Evolutionary conservation across 495 filamentous ascomycete genomes (phyloP), one percentile per base, ranked within the genome.

Genomic region (Penicillium manginii): DNA sequence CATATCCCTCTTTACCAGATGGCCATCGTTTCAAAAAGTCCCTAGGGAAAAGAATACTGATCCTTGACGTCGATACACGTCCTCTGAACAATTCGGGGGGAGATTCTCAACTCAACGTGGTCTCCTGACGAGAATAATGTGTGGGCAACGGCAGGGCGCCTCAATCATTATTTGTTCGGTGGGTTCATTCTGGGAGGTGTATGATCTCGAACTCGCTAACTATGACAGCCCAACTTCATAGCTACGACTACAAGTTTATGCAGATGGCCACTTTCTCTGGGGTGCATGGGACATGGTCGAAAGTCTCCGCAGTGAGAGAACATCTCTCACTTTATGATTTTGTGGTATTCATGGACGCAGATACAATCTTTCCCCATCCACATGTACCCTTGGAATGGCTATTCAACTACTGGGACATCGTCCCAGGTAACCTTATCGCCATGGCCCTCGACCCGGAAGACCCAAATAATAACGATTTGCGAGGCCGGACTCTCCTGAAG

Each of bases 351-450:
- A 55, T 82, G 37, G 81, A 84, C 61, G 73, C 74, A 50, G 81
- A 84, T 54, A 73, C 72, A 62, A 71, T 83, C 58, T 77, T 81
- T 57, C 64, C 71, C 35, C 68, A 76, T 51, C 78, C 74, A 39
- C 74, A 84, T 43, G 58, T 84, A 7, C 79, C 81, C 7, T 58
- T 83, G 29, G 81, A 84, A 61, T 84, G 81, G 79, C 71, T 84
- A 26, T 63, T 84, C 17, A 83, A 82, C 67, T 78, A 80, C 68
- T 84, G 80, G 81, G 65, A 74, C 48, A 74, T 82, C 53, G 69
- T 66, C 35, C 40, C 62, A 9, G 61, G 75, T 9, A 78, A 71
- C 19, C 66, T 79, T 12, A 65, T 80, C 43, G 75, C 80, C 52
- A 71, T 82, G 71, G 73, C 81, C 43, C 57, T 71, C 33, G 78